Conservation (phyloP, 345 rosid genomes). For the Viola odorata region DNA sequence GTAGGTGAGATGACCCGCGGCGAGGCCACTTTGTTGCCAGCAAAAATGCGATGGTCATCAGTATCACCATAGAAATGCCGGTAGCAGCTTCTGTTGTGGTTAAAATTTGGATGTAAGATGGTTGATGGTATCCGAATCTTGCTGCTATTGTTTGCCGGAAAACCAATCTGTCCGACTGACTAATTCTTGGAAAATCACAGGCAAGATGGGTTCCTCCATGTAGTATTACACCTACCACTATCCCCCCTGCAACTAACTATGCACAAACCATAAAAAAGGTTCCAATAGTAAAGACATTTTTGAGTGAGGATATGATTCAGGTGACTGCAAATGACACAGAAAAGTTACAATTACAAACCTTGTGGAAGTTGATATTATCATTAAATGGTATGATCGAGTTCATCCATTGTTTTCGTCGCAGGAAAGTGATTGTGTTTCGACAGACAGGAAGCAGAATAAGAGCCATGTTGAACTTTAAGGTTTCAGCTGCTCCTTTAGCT, state of each 20-base stretch:
- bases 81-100: conserved; percentile 45
- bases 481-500: conserved; percentile 60
- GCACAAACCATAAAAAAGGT: not conserved
- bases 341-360: no score
- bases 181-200: conserved; percentile 51
- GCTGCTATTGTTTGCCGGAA: conserved; percentile 39
- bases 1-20: conserved; percentile 32
- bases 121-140: conserved; percentile 43
- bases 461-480: conserved; percentile 57
- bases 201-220: conserved; percentile 61
- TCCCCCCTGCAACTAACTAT: conserved; percentile 49
- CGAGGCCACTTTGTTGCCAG: conserved; percentile 56
- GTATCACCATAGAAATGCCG: conserved; percentile 47
- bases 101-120: conserved; percentile 40
- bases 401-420: conserved; percentile 32
- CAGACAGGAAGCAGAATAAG: conserved; percentile 46
- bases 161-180: conserved; percentile 25
- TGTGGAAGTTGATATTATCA: conserved; percentile 54
- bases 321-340: no score
- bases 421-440: conserved; percentile 47
- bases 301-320: no score
- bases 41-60: conserved; percentile 46
- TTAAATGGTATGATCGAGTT: conserved; percentile 40
- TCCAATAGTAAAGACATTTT: no score
- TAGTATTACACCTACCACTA: conserved; percentile 46